phyloP scores from a whole-genome alignment of 106 monocot species.

The Platanthera guangdongensis region DNA sequence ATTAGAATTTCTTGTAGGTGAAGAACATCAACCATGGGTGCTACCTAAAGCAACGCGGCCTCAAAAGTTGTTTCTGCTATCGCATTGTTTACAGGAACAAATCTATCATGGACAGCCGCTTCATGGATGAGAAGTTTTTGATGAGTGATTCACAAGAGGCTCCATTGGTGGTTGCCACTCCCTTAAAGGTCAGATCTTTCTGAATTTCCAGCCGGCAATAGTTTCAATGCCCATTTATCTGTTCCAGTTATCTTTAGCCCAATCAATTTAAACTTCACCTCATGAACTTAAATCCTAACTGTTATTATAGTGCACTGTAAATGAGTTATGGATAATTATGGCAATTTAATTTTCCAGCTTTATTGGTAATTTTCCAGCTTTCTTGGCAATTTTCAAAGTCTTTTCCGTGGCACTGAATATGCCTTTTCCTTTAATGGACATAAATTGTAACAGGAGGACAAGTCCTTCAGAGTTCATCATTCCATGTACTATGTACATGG shows the following conservation, averaged over 20 bases:
- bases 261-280: no score
- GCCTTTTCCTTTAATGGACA: no score
- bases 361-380: neutral
- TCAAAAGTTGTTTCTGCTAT: conserved; percentile 96
- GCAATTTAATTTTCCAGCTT: neutral
- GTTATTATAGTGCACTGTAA: no score
- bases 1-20: conserved; percentile 88
- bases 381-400: neutral
- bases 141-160: conserved; percentile 67
- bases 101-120: conserved; percentile 86
- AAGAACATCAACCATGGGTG: conserved; percentile 79
- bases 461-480: no score
- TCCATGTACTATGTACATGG: no score
- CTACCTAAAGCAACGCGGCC: conserved; percentile 68
- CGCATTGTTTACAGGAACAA: conserved; percentile 74
- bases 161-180: conserved; percentile 84
- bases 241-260: no score
- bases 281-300: no score
- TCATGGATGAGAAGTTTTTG: conserved; percentile 92
- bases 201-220: neutral
- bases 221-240: no score
- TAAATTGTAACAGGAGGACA: no score
- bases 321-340: no score
- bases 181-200: conserved; percentile 58
- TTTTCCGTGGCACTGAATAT: neutral